Base-by-base conservation (phyloP, 257 asterid genomes). In the Nicotiana undulata region DNA sequence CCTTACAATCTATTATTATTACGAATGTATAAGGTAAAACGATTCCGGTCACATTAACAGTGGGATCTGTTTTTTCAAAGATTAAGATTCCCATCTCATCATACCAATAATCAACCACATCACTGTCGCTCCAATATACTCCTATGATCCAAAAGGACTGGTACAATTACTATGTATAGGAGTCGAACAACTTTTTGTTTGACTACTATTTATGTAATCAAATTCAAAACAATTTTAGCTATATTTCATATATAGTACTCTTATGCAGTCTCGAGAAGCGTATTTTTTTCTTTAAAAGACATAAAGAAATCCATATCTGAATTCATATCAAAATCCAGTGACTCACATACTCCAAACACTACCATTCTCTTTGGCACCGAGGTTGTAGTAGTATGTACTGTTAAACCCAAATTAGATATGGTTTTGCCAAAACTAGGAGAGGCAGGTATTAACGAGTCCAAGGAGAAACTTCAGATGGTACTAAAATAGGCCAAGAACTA, bases 141-240 rank as follows among this genome's bases (percentile, higher is more conserved):
- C 77, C 59, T 44, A 20, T 12, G 20, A 70, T 70, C 59, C 59
- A 70, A 70, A 70, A 44, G 44, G 32, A 70, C 24, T 12, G 37
- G 59, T n/a, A 70, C 28, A 59, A 72, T 72, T 72, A 22, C 59
- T 72, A 72, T 46, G 49, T 72, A 20, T 32, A 72, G 77, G 77
- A 40, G 31, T 44, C 32, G 8, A 72, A 72, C 60, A 72, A 22
- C 59, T n/a, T 22, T 20, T 22, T 72, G 59, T 70, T 70, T 72
- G 77, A 72, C 59, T 44, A 11, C 37, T 3, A 72, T 44, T 13
- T 12, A 44, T 44, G 59, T 44, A 22, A 72, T 22, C 59, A 22
- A 12, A 40, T 46, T 9, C 22, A 6, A 40, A 6, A 22, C 59
- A 72, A 24, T 46, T 46, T 46, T 46, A 72, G 59, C 77, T 46